Percentiles rank a stretch among this genome's conserved stretches.
Conservation (phyloP, 805 yeast genomes). For the Maudiozyma bulderi region DNA sequence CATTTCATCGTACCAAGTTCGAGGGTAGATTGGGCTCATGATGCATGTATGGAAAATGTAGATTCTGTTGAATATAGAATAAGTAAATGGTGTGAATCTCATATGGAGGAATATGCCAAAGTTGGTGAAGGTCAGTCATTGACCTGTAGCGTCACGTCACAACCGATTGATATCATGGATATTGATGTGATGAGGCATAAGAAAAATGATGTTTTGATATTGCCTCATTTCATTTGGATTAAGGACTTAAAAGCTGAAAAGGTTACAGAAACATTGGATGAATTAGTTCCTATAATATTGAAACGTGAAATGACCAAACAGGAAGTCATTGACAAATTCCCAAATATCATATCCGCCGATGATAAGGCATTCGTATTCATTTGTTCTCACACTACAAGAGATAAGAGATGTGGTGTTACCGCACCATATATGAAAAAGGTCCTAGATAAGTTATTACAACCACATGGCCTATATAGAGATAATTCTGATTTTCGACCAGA, state of each 20-base stretch:
- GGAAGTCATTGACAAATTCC: constrained; percentile 22
- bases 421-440: constrained; percentile 84
- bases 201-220: constrained; percentile 50
- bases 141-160: constrained; percentile 38
- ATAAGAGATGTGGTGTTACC: constrained; percentile 85
- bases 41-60: constrained; percentile 41
- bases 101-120: constrained; percentile 13
- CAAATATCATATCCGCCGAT: constrained; percentile 30
- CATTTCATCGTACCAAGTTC: constrained; percentile 82
- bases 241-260: constrained; percentile 37
- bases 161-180: constrained; percentile 39
- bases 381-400: constrained; percentile 88
- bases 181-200: constrained; percentile 34
- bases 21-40: constrained; percentile 73
- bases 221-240: constrained; percentile 72
- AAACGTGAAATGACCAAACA: constrained; percentile 17
- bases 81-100: constrained; percentile 30
- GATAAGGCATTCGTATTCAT: constrained; percentile 49
- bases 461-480: constrained; percentile 66
- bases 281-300: constrained; percentile 35
- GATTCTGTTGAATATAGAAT: constrained; percentile 40
- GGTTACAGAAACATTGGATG: constrained; percentile 36
- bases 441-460: constrained; percentile 63
- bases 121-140: constrained; percentile 25
- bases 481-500: constrained; percentile 60